A percentile compares a stretch with the other conserved stretches of the same genome.
phyloP scores from a whole-genome alignment of 1,284 basidiomycete genomes.

The Laetiporus sulphureus region DNA sequence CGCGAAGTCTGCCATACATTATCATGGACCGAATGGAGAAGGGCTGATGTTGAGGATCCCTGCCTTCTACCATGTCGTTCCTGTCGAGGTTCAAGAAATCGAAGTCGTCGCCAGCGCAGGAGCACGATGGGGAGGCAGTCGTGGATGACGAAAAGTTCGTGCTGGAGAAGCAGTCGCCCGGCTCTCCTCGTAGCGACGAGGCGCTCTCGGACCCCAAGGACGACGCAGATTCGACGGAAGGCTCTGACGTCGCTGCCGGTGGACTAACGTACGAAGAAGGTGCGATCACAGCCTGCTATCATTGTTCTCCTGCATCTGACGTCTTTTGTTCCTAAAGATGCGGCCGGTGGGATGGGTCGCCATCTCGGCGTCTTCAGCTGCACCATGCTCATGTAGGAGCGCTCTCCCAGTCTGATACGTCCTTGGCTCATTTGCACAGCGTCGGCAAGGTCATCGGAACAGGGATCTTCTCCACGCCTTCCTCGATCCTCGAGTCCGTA shows the following conservation, averaged over 20 bases:
- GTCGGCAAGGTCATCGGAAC: conserved; percentile 54
- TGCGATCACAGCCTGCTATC: no score
- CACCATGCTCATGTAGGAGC: conserved; percentile 24
- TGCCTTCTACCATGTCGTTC: conserved; percentile 1
- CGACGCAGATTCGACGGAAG: neutral
- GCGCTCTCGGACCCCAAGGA: neutral
- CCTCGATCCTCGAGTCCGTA: conserved; percentile 53
- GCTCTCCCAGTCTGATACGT: neutral
- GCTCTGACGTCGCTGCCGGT: conserved; percentile 11
- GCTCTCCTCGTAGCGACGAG: conserved; percentile 1
- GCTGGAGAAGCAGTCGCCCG: conserved; percentile 5
- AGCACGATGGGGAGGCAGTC: neutral
- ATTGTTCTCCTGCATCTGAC: no score
- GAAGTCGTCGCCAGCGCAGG: neutral
- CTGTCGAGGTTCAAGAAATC: conserved; percentile 2
- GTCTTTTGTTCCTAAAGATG: no score
- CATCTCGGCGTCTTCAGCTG: conserved; percentile 27
- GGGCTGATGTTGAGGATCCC: no score
- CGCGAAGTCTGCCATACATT: no score
- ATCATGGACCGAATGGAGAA: no score
- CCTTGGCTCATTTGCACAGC: conserved; percentile 20
- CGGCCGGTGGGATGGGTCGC: conserved; percentile 25
- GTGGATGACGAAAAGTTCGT: neutral
- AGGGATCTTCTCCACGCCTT: conserved; percentile 59
- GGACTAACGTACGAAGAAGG: conserved; percentile 19